phyloP scores from a whole-genome alignment of 345 rosid species.

The Aethionema arabicum region DNA sequence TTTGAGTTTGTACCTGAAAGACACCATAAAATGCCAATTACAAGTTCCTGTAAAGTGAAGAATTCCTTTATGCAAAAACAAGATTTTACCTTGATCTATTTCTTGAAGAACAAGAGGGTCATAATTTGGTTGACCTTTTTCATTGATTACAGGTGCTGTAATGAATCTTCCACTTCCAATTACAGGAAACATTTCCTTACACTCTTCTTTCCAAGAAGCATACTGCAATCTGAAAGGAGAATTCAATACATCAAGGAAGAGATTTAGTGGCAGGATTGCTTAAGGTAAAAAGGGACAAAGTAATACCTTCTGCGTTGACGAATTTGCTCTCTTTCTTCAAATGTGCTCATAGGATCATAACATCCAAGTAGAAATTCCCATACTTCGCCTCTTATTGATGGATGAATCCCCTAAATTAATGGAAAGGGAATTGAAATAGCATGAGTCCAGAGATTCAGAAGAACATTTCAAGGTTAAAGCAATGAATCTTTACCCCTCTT shows the following conservation, averaged over 20 bases:
- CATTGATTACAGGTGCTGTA: conserved; percentile 87
- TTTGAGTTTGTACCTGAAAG: conserved; percentile 38
- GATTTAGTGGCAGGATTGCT: not conserved
- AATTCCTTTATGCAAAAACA: not conserved
- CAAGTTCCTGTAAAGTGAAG: not conserved
- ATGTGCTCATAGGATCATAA: conserved; percentile 82
- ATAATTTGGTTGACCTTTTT: conserved; percentile 72
- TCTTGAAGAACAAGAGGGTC: conserved; percentile 81
- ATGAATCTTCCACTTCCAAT: conserved; percentile 82
- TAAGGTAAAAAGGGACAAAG: not conserved
- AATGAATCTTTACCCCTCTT: conserved; percentile 55
- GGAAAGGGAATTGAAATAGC: not conserved
- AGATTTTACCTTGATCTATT: conserved; percentile 36
- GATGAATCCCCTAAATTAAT: conserved; percentile 79
- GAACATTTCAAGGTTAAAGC: not conserved
- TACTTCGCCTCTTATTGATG: conserved; percentile 96
- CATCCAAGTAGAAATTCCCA: conserved; percentile 98
- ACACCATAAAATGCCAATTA: conserved; percentile 21
- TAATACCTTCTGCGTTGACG: conserved; percentile 72
- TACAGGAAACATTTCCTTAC: conserved; percentile 66
- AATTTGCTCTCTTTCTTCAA: conserved; percentile 76
- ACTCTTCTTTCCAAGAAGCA: conserved; percentile 77
- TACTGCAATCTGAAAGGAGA: conserved; percentile 58
- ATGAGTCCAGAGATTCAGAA: not conserved
- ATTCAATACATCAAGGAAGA: conserved; percentile 28